Percentiles rank a stretch among this genome's conserved stretches.
Conservation (phyloP, 495 filamentous ascomycete genomes). For the Aspergillus taichungensis region DNA sequence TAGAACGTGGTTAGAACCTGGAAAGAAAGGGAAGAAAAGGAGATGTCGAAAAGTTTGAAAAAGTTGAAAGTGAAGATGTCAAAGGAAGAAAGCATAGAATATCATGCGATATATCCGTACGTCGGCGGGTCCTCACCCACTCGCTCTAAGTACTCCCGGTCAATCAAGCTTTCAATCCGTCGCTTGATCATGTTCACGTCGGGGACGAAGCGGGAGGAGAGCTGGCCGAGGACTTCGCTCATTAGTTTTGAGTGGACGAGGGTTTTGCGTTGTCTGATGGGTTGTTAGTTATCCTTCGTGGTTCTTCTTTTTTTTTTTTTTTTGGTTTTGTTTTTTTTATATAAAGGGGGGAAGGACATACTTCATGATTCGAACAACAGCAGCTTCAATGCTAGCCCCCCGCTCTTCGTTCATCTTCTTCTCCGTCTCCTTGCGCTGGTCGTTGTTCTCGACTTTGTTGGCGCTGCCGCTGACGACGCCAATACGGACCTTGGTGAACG, state of each 20-base stretch:
- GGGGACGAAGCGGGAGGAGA: constrained; percentile 73
- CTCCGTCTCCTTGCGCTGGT: constrained; percentile 80
- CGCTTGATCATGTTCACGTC: constrained; percentile 88
- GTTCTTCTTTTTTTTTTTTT: no score
- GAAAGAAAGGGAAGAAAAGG: constrained; percentile 4
- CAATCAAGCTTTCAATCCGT: constrained; percentile 87
- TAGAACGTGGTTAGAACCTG: background rate
- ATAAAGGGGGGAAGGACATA: constrained; percentile 33
- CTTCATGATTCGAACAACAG: constrained; percentile 95
- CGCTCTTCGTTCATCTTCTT: constrained; percentile 77
- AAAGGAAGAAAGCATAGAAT: background rate
- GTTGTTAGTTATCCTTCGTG: constrained; percentile 5
- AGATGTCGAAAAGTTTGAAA: background rate
- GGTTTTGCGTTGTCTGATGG: constrained; percentile 74
- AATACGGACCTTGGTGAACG: constrained; percentile 78
- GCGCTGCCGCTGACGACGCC: constrained; percentile 56
- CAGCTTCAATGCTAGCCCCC: constrained; percentile 72
- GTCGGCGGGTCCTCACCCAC: constrained; percentile 61
- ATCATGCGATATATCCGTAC: constrained; percentile 69
- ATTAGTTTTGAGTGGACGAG: constrained; percentile 73
- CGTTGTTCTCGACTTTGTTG: constrained; percentile 77
- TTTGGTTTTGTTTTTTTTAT: no score
- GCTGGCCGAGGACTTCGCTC: constrained; percentile 73
- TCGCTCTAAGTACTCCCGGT: constrained; percentile 89
- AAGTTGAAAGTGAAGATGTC: constrained; percentile 1